These are phyloP conservation scores for Populus hybrid DNA, from an alignment of 441 rosid genomes.

Conservation along the genomic window DNA sequence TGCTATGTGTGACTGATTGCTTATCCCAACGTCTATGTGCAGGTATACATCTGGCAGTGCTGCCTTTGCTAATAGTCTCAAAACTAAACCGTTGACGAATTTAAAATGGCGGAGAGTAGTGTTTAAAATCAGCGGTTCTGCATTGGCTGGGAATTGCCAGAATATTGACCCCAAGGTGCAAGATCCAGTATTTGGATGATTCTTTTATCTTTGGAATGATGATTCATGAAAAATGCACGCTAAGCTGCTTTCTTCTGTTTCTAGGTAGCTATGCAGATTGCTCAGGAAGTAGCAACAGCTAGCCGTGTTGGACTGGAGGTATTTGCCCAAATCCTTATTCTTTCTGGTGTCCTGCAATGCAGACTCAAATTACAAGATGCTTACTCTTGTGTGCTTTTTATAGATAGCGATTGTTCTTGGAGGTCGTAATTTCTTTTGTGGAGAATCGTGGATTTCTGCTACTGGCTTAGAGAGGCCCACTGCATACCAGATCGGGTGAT, in stretches of 20 bases:
- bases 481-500: slow-evolving; percentile 87
- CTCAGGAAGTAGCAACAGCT: slow-evolving; percentile 73
- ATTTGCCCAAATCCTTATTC: not conserved
- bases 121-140: slow-evolving; percentile 80
- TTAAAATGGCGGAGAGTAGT: slow-evolving; percentile 86
- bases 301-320: slow-evolving; percentile 81
- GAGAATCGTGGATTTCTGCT: slow-evolving; percentile 71
- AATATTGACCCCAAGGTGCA: slow-evolving; percentile 82
- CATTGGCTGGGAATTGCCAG: slow-evolving; percentile 63
- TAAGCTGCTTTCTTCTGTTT: slow-evolving; percentile 15
- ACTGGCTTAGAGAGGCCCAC: slow-evolving; percentile 79
- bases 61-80: slow-evolving; percentile 29
- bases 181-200: not conserved
- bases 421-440: slow-evolving; percentile 85
- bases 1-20: not conserved
- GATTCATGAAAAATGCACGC: not conserved
- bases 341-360: slow-evolving; percentile 12
- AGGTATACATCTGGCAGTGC: slow-evolving; percentile 25
- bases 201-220: not conserved
- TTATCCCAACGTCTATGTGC: slow-evolving; percentile 1
- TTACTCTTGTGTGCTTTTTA: not conserved
- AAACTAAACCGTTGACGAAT: slow-evolving; percentile 40
- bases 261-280: slow-evolving; percentile 68
- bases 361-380: not conserved
- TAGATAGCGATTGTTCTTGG: slow-evolving; percentile 91